A percentile compares a stretch with the other conserved stretches of the same genome.
phyloP scores from a whole-genome alignment of 2,329 filamentous ascomycete genomes.

The Penicillium janthinellum region DNA sequence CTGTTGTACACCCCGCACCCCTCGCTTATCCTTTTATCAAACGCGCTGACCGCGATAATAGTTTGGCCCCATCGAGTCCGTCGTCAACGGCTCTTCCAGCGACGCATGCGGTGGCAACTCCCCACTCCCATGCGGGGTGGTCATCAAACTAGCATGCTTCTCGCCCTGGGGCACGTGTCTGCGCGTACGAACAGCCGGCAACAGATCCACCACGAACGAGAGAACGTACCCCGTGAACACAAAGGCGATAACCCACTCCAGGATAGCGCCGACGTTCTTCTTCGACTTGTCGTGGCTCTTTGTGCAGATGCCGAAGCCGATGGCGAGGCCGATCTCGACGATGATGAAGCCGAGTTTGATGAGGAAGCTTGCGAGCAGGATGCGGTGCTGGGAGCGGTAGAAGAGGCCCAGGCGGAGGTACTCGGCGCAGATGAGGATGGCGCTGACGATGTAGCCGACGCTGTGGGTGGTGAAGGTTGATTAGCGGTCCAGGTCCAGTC shows the following conservation, averaged over 20 bases:
- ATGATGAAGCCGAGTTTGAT: conserved; percentile 85
- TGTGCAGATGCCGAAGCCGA: conserved; percentile 64
- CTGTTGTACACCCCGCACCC: too few species aligned
- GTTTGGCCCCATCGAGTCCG: conserved; percentile 40
- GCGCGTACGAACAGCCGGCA: conserved; percentile 71
- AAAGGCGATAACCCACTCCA: conserved; percentile 80
- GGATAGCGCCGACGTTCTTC: conserved; percentile 70
- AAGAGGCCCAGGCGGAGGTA: conserved; percentile 82
- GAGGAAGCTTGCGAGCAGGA: conserved; percentile 80
- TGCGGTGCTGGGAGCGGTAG: conserved; percentile 68
- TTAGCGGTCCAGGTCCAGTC: background rate
- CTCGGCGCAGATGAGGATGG: conserved; percentile 86
- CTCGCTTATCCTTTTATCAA: conserved; percentile 11
- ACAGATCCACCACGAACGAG: conserved; percentile 83
- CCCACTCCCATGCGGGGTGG: conserved; percentile 18
- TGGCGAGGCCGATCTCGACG: conserved; percentile 68
- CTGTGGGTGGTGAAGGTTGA: conserved; percentile 23
- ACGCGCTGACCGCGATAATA: conserved; percentile 35
- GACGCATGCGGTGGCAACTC: conserved; percentile 22
- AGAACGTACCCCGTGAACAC: conserved; percentile 87
- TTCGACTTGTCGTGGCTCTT: conserved; percentile 49
- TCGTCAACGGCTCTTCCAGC: conserved; percentile 42
- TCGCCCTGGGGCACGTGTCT: conserved; percentile 48
- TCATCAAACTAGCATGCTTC: conserved; percentile 28
- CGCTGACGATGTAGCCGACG: conserved; percentile 78